phyloP scores from a whole-genome alignment of 1,139 yeast genomes.

The Nakaseomyces bracarensis region DNA sequence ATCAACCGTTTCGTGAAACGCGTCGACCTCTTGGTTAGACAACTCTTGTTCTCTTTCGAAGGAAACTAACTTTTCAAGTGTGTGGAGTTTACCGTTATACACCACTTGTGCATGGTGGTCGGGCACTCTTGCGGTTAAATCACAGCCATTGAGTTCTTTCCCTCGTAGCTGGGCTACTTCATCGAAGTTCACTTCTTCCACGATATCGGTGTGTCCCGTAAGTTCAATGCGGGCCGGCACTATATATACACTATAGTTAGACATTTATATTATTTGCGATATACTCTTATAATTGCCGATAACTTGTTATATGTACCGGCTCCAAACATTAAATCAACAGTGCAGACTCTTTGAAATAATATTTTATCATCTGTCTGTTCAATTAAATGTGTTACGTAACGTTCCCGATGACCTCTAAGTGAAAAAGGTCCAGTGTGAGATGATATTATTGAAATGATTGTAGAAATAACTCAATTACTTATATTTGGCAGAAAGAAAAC shows the following conservation, averaged over 20 bases:
- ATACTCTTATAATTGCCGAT: too few relatives aligned
- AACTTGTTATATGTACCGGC: too few relatives aligned
- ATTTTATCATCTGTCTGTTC: neutral
- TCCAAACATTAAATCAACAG: too few relatives aligned
- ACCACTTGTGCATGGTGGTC: neutral
- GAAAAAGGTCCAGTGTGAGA: too few relatives aligned
- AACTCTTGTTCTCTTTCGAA: constrained; percentile 5
- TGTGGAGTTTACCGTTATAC: neutral
- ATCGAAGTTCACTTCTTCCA: neutral
- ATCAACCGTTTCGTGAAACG: constrained; percentile 4
- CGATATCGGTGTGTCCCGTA: constrained; percentile 7
- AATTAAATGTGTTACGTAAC: neutral
- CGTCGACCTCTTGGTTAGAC: constrained; percentile 1
- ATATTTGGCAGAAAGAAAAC: too few relatives aligned
- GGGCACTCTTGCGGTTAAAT: neutral
- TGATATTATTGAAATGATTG: constrained; percentile 10
- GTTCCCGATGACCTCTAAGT: neutral
- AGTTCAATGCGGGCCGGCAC: constrained; percentile 5
- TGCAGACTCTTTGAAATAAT: too few relatives aligned
- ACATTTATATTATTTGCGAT: constrained; percentile 1
- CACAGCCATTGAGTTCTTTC: constrained; percentile 1
- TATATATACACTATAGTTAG: neutral
- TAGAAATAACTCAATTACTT: neutral
- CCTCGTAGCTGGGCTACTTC: constrained; percentile 5
- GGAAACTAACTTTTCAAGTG: neutral